Evolutionary conservation across 1,139 yeast species (phyloP).

Genomic region (Yamadazyma jaroonii): DNA sequence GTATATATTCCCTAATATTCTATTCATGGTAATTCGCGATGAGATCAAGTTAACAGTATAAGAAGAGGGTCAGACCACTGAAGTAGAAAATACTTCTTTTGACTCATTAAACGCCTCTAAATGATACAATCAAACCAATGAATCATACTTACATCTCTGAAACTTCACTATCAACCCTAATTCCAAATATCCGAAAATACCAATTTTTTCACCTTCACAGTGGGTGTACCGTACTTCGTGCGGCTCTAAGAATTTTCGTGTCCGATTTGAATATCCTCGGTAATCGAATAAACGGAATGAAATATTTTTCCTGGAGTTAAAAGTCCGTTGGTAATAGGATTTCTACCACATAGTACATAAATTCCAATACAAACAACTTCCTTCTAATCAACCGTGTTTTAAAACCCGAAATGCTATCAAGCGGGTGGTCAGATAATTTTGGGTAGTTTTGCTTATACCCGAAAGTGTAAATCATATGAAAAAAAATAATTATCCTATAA

Average conservation of each 20-base stretch:
- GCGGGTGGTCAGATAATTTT: too few relatives aligned
- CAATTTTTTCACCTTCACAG: neutral
- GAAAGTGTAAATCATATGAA: neutral
- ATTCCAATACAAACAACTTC: too few relatives aligned
- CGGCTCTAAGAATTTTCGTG: neutral
- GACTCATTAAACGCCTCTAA: too few relatives aligned
- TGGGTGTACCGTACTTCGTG: neutral
- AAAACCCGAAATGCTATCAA: neutral
- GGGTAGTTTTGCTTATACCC: neutral
- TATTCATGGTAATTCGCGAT: constrained; percentile 19
- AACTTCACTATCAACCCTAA: too few relatives aligned
- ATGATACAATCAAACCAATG: too few relatives aligned
- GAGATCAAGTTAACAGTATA: too few relatives aligned
- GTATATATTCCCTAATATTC: constrained; percentile 66
- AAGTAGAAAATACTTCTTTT: too few relatives aligned
- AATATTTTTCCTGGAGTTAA: neutral
- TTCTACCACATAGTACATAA: too few relatives aligned
- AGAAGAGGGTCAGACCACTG: too few relatives aligned
- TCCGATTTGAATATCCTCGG: constrained; percentile 1
- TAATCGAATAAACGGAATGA: neutral
- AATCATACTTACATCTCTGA: too few relatives aligned
- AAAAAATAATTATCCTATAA: constrained; percentile 1
- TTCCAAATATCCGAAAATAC: too few relatives aligned
- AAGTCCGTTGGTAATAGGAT: constrained; percentile 1
- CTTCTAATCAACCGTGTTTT: too few relatives aligned